Base-by-base conservation (phyloP, 768 basidiomycete genomes). In the Collybiopsis luxurians region DNA sequence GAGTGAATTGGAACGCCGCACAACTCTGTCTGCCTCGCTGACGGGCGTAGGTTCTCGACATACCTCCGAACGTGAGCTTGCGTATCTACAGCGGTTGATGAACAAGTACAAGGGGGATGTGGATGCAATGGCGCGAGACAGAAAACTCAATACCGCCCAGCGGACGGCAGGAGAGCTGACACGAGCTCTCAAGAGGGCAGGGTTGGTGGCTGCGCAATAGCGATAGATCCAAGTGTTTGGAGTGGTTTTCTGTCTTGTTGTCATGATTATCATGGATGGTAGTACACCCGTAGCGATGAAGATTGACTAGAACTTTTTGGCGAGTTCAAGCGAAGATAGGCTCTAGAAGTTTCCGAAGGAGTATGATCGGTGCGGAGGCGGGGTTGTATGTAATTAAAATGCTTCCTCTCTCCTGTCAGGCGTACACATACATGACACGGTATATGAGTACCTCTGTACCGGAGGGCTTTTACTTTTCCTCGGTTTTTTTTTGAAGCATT, bases 131-230 rank as follows among this genome's bases (percentile, higher is more conserved):
- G 83, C 85, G 11, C 75, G 78, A 62, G 95, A 98, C 73, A 74
- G 84, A 57, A 87, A 79, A 70, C 69, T 89, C 57, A 98, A 98
- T 69, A 72, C 81, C 15, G 87, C 86, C 69, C 96, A 98, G 74
- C 82, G 87, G 66, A 97, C 94, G 2, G 80, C 76, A 30, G 95
- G 91, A 17, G 85, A 93, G 73, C 69, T 98, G 65, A 75, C 69
- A 64, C 77, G 84, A 66, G 87, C 83, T 28, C 72, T 90, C 59
- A 73, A 69, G 60, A 83, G 80, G 65, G 83, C 84, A 31, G 81
- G 83, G 12, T 65, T 81, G 40, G 40, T 28, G 24, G 53, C 23
- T 26, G 27, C 19, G 19, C n/a, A 17, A 27, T 43, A 54, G 36
- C 15, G 40, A 42, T 53, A n/a, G n/a, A n/a, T n/a, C n/a, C n/a